Evolutionary conservation across 2,329 filamentous ascomycete species (phyloP).

Genomic region (Rutstroemia sp.): DNA sequence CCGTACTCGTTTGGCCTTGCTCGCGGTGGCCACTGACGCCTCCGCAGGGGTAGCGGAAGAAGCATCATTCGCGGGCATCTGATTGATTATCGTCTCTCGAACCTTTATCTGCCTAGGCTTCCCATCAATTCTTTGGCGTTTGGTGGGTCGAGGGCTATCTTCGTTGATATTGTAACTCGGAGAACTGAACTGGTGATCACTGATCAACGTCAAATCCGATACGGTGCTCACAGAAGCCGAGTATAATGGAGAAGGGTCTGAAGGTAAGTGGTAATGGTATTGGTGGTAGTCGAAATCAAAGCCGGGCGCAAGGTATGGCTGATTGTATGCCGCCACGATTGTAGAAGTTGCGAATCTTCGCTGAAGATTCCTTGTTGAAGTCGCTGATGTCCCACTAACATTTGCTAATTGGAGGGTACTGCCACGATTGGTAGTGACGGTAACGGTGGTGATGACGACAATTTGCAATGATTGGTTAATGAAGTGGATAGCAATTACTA

Average conservation of each 20-base stretch:
- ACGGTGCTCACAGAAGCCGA: constrained; percentile 21
- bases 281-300: constrained; percentile 24
- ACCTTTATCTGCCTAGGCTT: constrained; percentile 11
- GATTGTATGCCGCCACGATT: constrained; percentile 27
- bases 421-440: not conserved
- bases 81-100: constrained; percentile 14
- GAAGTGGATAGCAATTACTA: too few species aligned
- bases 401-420: constrained; percentile 10
- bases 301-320: constrained; percentile 23
- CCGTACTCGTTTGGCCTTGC: constrained; percentile 75
- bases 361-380: constrained; percentile 16
- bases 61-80: constrained; percentile 24
- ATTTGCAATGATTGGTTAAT: too few species aligned
- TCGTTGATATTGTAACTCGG: constrained; percentile 16
- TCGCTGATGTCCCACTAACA: constrained; percentile 15
- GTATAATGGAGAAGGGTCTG: constrained; percentile 21
- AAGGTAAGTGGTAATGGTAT: constrained; percentile 20
- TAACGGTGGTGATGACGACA: not conserved
- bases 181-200: constrained; percentile 25
- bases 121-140: constrained; percentile 18
- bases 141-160: constrained; percentile 18
- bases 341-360: constrained; percentile 26
- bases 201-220: constrained; percentile 24
- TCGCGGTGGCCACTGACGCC: constrained; percentile 15
- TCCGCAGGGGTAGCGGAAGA: constrained; percentile 14